Evolutionary conservation across 345 rosid genomes (phyloP).

Genomic region (Theobroma cacao): DNA sequence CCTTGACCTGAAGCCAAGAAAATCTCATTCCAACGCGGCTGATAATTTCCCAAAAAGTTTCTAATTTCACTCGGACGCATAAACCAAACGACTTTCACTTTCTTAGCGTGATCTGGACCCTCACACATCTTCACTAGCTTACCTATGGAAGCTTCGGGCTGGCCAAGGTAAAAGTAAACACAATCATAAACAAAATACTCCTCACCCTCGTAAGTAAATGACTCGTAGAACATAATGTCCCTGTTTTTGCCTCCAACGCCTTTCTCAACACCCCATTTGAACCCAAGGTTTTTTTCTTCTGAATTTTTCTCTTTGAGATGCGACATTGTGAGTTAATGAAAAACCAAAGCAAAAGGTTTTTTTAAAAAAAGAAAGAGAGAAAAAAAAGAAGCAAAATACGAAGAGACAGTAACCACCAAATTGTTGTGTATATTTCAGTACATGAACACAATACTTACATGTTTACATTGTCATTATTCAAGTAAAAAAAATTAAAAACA

Average conservation of each 20-base stretch:
- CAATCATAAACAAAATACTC: constrained; percentile 46
- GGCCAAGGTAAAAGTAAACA: constrained; percentile 26
- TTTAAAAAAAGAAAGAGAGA: no score
- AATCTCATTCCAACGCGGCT: constrained; percentile 51
- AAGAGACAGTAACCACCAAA: neutral
- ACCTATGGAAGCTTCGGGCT: constrained; percentile 42
- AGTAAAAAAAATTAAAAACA: neutral
- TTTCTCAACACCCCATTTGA: constrained; percentile 43
- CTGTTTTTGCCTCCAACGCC: constrained; percentile 21
- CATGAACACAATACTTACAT: neutral
- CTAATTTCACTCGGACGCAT: constrained; percentile 51
- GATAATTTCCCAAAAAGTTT: constrained; percentile 33
- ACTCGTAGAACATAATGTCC: constrained; percentile 31
- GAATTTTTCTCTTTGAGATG: constrained; percentile 5
- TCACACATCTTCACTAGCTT: constrained; percentile 48
- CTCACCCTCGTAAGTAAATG: constrained; percentile 36
- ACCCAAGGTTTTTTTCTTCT: neutral
- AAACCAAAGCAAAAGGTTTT: neutral
- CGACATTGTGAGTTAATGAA: constrained; percentile 21
- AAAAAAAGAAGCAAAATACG: no score
- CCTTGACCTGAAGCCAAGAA: constrained; percentile 62
- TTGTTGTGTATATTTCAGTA: neutral
- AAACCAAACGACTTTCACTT: constrained; percentile 53
- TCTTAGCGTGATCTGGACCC: constrained; percentile 36
- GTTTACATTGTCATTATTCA: neutral